Evolutionary conservation across 768 basidiomycete species (phyloP), one percentile per base, ranked within the genome.

Genomic region (Candolleomyces eurysporus): DNA sequence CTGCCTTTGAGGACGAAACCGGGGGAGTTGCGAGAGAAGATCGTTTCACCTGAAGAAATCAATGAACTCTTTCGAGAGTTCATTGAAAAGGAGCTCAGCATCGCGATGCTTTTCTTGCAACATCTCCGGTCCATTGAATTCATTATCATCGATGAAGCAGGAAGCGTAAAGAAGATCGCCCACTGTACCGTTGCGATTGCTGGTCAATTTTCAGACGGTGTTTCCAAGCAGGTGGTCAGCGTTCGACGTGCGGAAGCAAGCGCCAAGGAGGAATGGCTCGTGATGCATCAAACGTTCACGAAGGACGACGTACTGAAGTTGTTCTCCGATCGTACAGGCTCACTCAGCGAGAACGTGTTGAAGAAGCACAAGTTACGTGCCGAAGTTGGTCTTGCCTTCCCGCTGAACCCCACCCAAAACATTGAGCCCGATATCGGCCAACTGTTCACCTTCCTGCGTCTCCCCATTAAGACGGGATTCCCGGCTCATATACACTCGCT

Each of bases 401-500:
- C 74, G 5, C 48, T 74, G 22, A 66, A 73, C 31, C 51, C 4
- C 48, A 48, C 19, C 14, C 63, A 65, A n/a, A 48, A 61, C 0
- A 6, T 55, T 4, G 22, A 50, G 16, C 39, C 59, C 10, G 48
- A 57, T 2, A 61, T 48, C 16, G 83, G 83, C 1, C 72, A 79
- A 3, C 68, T 85, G 11, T 85, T 82, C 66, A 82, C 82, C 0
- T 80, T 73, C 46, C 75, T 84, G 6, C 83, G 82, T 0, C 68
- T 85, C 0, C 83, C 84, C 0, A 67, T 84, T 22, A 61, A 64
- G 1, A 83, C 83, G 0, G 72, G 73, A 5, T 82, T 82, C 57
- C 76, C 78, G 0, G 70, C 73, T 8, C 82, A 84, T 60, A 61
- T 83, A 2, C 81, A 85, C 61, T 79, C 73, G 0, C 60, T 79